Evolutionary conservation across 768 basidiomycete genomes (phyloP), one percentile per base, ranked within the genome.

Genomic region (Tulasnella calospora): DNA sequence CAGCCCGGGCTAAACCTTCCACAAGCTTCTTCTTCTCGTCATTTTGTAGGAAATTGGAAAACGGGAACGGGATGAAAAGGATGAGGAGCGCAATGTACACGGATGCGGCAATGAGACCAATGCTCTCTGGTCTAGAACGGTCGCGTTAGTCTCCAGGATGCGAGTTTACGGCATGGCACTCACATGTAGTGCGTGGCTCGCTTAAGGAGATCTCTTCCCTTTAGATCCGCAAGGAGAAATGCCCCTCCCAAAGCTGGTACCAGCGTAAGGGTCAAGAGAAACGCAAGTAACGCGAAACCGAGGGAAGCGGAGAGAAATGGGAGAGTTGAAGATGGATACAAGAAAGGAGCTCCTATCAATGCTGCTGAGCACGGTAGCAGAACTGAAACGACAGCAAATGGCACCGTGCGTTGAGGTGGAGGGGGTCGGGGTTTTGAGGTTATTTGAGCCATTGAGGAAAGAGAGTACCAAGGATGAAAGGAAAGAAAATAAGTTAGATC

Each of bases 21-120:
- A 85, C 85, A 7, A 87, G 40, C 79, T 79, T 57, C 78, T 84
- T 83, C 13, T 46, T 67, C 27, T 67, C 46, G 71, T 70, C 78
- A 47, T 75, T 79, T 27, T 61, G 51, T 0, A 80, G 71, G 77
- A 85, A 81, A 33, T 92, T 88, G 70, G 95, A 93, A 84, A 98
- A 99, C 0, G 95, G 94, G 82, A 98, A 96, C 0, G 97, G 97
- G 78, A 98, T 97, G 82, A 99, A 99, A 6, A 98, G 86, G 78
- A 95, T 94, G 80, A 99, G 86, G 57, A 92, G 85, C 57, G 94
- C 88, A 78, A 98, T 92, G 83, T 99, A 99, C 77, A 96, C 88
- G 2, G 91, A 89, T 0, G 97, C 96, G 82, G 92, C 94, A 72
- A 98, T 92, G 79, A 98, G 90, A 17, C 97, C 97, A 82, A 92